These are phyloP conservation scores for Mrakia blollopis DNA, from an alignment of 768 basidiomycete species.

Conservation along the genomic window DNA sequence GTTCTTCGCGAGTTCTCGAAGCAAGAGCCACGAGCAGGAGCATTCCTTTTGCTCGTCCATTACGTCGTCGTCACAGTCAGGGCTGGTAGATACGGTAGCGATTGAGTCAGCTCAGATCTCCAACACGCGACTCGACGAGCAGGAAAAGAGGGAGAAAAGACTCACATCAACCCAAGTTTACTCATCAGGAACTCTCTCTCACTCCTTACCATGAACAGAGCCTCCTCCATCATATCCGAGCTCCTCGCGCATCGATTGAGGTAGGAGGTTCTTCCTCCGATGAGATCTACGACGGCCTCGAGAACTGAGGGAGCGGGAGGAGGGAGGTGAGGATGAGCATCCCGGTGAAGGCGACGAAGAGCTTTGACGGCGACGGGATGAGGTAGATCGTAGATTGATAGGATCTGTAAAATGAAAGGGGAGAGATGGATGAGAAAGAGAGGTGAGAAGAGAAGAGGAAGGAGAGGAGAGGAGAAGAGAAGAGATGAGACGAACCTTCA, in stretches of 20 bases:
- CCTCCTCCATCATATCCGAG: constrained; percentile 55
- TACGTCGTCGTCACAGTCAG: constrained; percentile 55
- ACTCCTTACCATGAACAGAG: constrained; percentile 27
- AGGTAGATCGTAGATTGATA: constrained; percentile 68
- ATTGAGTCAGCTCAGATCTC: neutral
- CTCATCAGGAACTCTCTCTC: constrained; percentile 21
- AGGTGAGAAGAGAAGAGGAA: neutral
- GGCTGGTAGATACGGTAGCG: neutral
- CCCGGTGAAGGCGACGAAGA: constrained; percentile 53
- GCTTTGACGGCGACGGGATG: constrained; percentile 58
- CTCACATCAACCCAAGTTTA: constrained; percentile 34
- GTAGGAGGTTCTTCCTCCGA: constrained; percentile 77
- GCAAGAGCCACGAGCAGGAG: constrained; percentile 45
- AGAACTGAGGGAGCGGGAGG: constrained; percentile 36
- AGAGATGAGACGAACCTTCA: constrained; percentile 53
- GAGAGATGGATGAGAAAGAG: neutral
- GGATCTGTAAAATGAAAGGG: constrained; percentile 48
- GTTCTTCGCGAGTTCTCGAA: constrained; percentile 57
- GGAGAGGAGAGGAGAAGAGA: neutral
- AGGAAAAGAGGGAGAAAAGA: constrained; percentile 16
- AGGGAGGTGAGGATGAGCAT: constrained; percentile 34
- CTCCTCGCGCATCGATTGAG: constrained; percentile 62
- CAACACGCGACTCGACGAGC: neutral
- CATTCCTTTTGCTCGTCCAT: constrained; percentile 72
- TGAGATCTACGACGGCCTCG: constrained; percentile 54